phyloP scores from a whole-genome alignment of 1,284 basidiomycete genomes.

The Leccinum angustisporum region DNA sequence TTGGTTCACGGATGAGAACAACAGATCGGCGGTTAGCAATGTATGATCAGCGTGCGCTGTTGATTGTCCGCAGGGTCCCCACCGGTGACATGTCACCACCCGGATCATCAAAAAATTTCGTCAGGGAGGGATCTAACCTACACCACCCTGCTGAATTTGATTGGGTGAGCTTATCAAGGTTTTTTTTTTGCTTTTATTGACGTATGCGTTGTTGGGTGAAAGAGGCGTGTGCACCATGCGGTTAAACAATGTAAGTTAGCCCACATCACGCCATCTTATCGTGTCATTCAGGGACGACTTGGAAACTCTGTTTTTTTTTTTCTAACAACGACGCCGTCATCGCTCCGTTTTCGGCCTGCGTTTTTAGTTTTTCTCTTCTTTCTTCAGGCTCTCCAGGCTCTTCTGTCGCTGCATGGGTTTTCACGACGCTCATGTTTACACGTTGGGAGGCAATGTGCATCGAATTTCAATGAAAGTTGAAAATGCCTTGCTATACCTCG shows the following conservation, averaged over 20 bases:
- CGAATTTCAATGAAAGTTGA: background rate
- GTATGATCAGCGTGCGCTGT: background rate
- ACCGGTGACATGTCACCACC: background rate
- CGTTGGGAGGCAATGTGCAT: background rate
- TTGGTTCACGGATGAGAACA: background rate
- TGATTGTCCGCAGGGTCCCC: background rate
- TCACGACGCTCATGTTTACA: background rate
- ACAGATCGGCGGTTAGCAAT: background rate
- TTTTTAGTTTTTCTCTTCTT: too few species aligned
- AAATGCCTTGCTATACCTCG: background rate
- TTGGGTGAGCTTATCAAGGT: constrained; percentile 1
- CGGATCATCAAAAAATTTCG: background rate
- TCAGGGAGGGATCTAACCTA: background rate
- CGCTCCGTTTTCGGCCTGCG: background rate
- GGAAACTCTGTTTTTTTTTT: background rate
- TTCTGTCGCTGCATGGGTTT: background rate
- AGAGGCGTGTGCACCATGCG: constrained; percentile 15
- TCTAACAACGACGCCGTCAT: background rate
- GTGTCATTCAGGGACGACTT: background rate
- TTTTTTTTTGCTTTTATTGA: background rate
- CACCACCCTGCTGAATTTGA: background rate
- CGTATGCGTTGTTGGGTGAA: background rate
- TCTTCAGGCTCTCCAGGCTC: background rate
- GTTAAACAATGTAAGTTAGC: background rate
- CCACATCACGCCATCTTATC: background rate